Evolutionary conservation across 1,284 basidiomycete species (phyloP), one percentile per base, ranked within the genome.

Genomic region (Microbotryum violaceum): DNA sequence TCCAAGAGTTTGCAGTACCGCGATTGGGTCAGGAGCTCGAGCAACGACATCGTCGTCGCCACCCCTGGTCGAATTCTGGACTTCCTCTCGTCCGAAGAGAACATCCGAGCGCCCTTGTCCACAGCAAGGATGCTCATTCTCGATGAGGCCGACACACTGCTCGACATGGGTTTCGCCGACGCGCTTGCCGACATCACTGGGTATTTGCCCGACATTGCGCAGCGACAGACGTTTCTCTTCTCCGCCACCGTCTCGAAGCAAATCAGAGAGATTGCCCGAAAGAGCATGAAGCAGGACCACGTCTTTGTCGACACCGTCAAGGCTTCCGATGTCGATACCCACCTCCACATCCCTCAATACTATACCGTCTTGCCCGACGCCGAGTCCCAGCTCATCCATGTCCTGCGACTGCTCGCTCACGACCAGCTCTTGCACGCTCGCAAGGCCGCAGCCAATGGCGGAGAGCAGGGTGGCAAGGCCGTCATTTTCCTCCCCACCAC

Each of bases 111-210:
- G 77, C 85, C 97, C 48, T 75, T 93, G 25, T 74, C 75, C 16
- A 78, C 80, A 12, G 81, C 87, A 1, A 79, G 84, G 70, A 78
- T 83, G 71, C 81, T 97, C 60, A 84, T 97, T 63, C 80, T 98
- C 57, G 94, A 98, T 73, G 94, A 97, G 77, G 92, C 92, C 12
- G 96, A 98, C 75, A 94, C 90, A 0, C 81, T 97, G 16, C 81
- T 98, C 49, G 92, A 97, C 68, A 90, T 97, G 87, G 94, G 94
- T 68, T 98, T 98, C 84, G 83, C 88, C 10, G 83, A 88, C 51
- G 92, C 96, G 68, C 85, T 98, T 51, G 83, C 90, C 46, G 82
- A 81, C 1, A 92, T 97, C 71, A 78, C 83, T 42, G 71, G 78
- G 3, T 80, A 81, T 68, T 79, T 97, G n/a, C 89, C 89, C 20